Evolutionary conservation across 192 early-diverging fungal species (phyloP), one percentile per base, ranked within the genome.

Genomic region (Lunasporangiospora selenospora): DNA sequence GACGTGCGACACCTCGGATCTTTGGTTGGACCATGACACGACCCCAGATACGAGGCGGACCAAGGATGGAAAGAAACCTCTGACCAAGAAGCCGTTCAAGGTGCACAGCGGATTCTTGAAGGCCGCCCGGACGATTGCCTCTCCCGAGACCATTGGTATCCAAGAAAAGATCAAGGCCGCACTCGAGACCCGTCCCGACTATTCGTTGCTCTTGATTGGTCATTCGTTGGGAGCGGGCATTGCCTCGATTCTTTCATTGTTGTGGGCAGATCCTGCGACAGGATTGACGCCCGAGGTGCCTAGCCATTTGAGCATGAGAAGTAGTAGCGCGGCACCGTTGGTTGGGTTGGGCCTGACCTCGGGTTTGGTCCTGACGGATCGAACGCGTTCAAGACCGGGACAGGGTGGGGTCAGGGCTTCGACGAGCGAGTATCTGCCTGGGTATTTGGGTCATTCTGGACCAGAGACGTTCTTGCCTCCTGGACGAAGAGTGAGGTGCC

Each of bases 221-320:
- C 82, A 83, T 57, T 79, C 77, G 0, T 55, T 83, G n/a, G 82
- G 82, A 10, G 82, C 82, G 1, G 82, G 77, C n/a, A 76, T 83
- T 48, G 77, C 79, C 13, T 76, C 75, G 32, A 45, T 83, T 27
- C 49, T 83, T 42, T 69, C 77, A 16, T 60, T 75, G 32, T 56
- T 83, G 31, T 62, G 70, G 53, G 80, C 80, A 9, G 67, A 70
- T 10, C 80, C 77, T 6, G 78, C 58, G 3, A 77, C 77, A 2
- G 62, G 80, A 5, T 42, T 69, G 23, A 83, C 82, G 7, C 76
- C 80, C 3, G 46, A 64, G 23, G 24, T 53, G 19, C 71, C 75
- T 7, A 19, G 51, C 18, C 61, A 73, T 38, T 39, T 23, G 8
- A 53, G 53, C 13, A 27, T 55, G 3, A 34, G 46, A 0, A 38